Evolutionary conservation across 768 basidiomycete species (phyloP).

Genomic region (Rickenella mellea): DNA sequence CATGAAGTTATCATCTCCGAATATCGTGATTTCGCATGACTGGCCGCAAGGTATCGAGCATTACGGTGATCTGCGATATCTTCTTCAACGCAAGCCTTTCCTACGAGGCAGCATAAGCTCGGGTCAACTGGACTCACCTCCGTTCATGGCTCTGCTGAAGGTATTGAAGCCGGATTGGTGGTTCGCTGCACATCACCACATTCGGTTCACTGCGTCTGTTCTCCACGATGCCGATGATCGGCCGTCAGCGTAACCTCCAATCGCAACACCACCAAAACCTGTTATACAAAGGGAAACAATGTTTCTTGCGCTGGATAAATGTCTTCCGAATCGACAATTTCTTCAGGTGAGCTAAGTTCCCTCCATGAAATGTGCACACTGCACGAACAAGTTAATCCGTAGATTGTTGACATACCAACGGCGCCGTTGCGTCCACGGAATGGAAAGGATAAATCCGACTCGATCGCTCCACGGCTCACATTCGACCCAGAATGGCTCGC

Average conservation of each 20-base stretch:
- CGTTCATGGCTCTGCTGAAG: constrained; percentile 66
- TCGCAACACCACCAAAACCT: no score
- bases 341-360: constrained; percentile 53
- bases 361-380: neutral
- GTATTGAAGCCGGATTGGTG: constrained; percentile 76
- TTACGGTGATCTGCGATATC: constrained; percentile 55
- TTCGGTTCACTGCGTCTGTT: constrained; percentile 70
- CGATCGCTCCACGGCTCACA: constrained; percentile 38
- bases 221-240: no score
- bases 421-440: no score
- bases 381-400: neutral
- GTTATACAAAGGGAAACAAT: constrained; percentile 48
- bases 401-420: constrained; percentile 63
- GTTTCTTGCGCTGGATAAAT: constrained; percentile 90
- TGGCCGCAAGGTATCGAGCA: constrained; percentile 87
- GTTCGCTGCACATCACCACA: constrained; percentile 90
- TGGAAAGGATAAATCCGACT: constrained; percentile 4
- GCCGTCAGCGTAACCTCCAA: no score
- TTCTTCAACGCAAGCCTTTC: constrained; percentile 72
- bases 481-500: constrained; percentile 94
- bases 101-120: constrained; percentile 60
- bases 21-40: constrained; percentile 91
- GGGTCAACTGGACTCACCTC: constrained; percentile 77
- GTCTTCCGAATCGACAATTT: constrained; percentile 61
- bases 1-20: constrained; percentile 43